phyloP scores from a whole-genome alignment of 1,139 yeast species.

The Scheffersomyces segobiensis region DNA sequence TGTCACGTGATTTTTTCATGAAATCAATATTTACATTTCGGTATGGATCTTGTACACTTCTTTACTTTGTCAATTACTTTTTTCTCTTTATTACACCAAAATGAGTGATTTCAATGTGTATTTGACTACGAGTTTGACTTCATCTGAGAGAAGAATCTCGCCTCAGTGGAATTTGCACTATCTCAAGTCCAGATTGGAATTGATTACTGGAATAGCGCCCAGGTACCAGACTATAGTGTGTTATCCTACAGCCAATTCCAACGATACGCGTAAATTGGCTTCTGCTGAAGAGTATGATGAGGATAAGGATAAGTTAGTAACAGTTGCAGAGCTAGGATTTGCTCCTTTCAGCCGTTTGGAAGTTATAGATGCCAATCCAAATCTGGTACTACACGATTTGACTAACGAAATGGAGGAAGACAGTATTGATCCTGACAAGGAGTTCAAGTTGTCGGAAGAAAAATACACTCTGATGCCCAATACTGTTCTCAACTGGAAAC shows the following conservation, averaged over 20 bases:
- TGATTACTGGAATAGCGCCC: constrained; percentile 79
- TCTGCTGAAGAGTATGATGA: constrained; percentile 18
- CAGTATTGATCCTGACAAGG: constrained; percentile 32
- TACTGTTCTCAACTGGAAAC: constrained; percentile 78
- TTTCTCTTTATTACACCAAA: neutral
- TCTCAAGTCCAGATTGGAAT: constrained; percentile 61
- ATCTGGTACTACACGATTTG: constrained; percentile 46
- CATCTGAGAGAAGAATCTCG: constrained; percentile 70
- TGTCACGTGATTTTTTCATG: neutral
- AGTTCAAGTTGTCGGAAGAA: constrained; percentile 60
- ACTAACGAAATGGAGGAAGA: constrained; percentile 37
- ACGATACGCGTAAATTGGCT: constrained; percentile 26
- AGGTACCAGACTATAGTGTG: constrained; percentile 53
- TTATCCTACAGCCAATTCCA: constrained; percentile 44
- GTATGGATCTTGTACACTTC: neutral
- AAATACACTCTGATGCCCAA: constrained; percentile 63
- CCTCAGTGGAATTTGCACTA: constrained; percentile 61
- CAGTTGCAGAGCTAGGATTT: constrained; percentile 25
- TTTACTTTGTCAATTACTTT: neutral
- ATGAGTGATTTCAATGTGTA: constrained; percentile 55
- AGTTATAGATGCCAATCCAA: constrained; percentile 54
- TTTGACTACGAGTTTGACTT: constrained; percentile 64
- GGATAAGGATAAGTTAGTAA: constrained; percentile 12
- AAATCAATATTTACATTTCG: neutral
- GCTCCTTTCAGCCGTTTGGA: constrained; percentile 48